Evolutionary conservation across 192 early-diverging fungal genomes (phyloP).

Genomic region (Entophlyctis luteolus): DNA sequence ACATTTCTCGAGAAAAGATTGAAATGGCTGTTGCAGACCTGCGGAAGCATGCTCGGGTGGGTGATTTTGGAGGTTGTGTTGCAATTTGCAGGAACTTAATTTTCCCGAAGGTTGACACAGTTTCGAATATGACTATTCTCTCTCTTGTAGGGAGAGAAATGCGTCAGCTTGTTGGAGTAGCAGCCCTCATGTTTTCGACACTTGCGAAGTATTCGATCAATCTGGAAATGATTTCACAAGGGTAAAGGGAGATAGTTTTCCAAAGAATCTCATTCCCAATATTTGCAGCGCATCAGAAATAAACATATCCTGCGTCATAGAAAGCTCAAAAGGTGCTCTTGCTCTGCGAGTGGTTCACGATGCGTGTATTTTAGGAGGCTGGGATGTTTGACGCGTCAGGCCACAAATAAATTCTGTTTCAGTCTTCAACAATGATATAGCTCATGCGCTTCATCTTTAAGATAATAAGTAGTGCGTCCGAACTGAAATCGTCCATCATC

Average conservation of each 20-base stretch:
- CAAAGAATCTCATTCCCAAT: no score
- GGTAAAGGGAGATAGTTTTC: no score
- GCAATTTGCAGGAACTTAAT: neutral
- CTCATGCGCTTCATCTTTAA: no score
- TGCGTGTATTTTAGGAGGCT: slow-evolving; percentile 49
- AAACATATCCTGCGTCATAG: slow-evolving; percentile 97
- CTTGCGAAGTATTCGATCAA: slow-evolving; percentile 84
- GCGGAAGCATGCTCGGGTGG: slow-evolving; percentile 70
- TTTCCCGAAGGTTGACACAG: neutral
- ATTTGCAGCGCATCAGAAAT: slow-evolving; percentile 77
- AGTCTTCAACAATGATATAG: no score
- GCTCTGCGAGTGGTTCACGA: slow-evolving; percentile 91
- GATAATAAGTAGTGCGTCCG: no score
- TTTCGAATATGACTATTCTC: slow-evolving; percentile 57
- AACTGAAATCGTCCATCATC: no score
- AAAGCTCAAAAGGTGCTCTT: slow-evolving; percentile 59
- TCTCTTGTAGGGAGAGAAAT: slow-evolving; percentile 94
- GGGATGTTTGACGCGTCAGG: no score
- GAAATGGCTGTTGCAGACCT: slow-evolving; percentile 76
- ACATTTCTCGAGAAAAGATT: slow-evolving; percentile 58
- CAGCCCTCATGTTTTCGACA: slow-evolving; percentile 88
- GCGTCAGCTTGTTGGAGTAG: slow-evolving; percentile 95
- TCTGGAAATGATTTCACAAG: slow-evolving; percentile 99
- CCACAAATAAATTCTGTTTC: no score
- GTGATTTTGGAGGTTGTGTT: neutral